phyloP scores from a whole-genome alignment of 768 basidiomycete genomes.

The Hericium coralloides region DNA sequence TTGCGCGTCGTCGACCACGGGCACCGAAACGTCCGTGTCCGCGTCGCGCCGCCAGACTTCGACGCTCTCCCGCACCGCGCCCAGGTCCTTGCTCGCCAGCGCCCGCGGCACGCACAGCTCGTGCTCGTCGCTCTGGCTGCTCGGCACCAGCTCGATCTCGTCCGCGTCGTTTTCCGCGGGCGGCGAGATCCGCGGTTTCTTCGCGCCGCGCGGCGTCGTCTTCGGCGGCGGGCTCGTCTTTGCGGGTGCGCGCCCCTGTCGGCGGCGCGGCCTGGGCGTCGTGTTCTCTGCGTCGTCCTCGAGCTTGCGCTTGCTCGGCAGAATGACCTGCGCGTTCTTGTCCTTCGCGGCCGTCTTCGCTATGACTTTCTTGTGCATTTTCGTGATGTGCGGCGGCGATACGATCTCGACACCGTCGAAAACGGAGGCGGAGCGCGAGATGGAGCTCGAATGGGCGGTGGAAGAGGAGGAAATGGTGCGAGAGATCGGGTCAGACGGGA shows the following conservation, averaged over 20 bases:
- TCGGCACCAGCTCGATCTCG: constrained; percentile 38
- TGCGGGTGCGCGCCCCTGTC: not conserved
- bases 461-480: not conserved
- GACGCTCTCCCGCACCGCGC: constrained; percentile 27
- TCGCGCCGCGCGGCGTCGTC: constrained; percentile 8
- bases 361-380: not conserved
- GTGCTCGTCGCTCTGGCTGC: too few relatives aligned
- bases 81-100: too few relatives aligned
- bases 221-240: not conserved
- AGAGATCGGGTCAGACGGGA: not conserved
- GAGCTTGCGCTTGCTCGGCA: constrained; percentile 8
- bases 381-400: not conserved
- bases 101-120: too few relatives aligned
- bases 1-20: not conserved
- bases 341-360: not conserved
- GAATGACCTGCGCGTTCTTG: not conserved
- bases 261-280: not conserved
- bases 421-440: not conserved
- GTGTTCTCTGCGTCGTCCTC: not conserved
- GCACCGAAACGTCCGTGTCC: not conserved
- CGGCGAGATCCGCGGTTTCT: constrained; percentile 31
- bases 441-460: not conserved
- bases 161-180: constrained; percentile 15
- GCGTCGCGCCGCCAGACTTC: constrained; percentile 34
- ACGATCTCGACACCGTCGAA: not conserved